Base-by-base conservation (phyloP, 768 basidiomycete genomes). In the Pleurotus pulmonarius region DNA sequence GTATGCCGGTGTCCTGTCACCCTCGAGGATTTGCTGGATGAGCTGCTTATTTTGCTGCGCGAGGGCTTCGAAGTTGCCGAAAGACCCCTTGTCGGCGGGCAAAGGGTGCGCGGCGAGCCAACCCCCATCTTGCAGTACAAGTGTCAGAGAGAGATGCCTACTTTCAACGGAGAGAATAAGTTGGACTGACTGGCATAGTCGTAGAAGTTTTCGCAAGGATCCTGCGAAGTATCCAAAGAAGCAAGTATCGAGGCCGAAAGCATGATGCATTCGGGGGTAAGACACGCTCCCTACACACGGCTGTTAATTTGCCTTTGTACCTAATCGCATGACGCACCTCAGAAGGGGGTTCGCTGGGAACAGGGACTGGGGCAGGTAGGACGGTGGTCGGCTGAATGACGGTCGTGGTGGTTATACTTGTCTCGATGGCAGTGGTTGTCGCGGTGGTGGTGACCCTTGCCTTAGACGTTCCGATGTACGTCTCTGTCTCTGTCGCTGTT, bases 181-280 rank as follows among this genome's bases (percentile, higher is more conserved):
- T 18, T 20, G 5, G 11, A 6, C 18, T 59, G 20, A 95, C 94
- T 95, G 8, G 94, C 85, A 72, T 86, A 98, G 60, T 88, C 83
- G 66, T 94, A 98, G 69, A 98, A 97, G 70, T 94, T 88, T 62
- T 98, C 91, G 70, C 97, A 99, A 0, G 97, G 97, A 66, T 98
- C 94, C 61, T 88, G 80, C 7, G 84, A 75, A 8, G 80, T 80
- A 66, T 99, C 95, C 18, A 98, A 70, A 0, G 85, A 85, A 16
- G 86, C 82, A 12, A 98, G 73, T 57, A 99, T 89, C 0, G 85
- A 80, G 1, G 92, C 90, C 8, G 96, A 87, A 11, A 96, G 78
- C 34, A 84, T 72, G 49, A 98, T 86, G 67, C 97, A 99, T 59
- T 87, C 81, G 3, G 87, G 67, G 11, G 88, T 85, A 24, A 90